Percentiles rank a stretch among this genome's conserved stretches.
Evolutionary conservation across 805 yeast genomes (phyloP).

Genomic region (Saccharomycopsis fermentans): DNA sequence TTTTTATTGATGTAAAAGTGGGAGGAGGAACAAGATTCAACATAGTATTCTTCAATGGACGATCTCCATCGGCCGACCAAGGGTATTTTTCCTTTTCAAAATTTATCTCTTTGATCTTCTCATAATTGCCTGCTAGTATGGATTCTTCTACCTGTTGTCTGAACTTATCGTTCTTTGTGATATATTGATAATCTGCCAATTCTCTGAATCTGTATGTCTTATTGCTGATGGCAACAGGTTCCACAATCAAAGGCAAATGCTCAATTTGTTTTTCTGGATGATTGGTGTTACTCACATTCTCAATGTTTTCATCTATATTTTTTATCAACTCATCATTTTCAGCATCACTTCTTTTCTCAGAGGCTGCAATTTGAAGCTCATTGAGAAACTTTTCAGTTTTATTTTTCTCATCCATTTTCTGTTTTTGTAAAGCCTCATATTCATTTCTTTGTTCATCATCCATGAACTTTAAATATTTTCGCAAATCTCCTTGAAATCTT

Average conservation of each 20-base stretch:
- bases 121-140: conserved; percentile 33
- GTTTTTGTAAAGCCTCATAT: neutral
- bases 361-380: conserved; percentile 20
- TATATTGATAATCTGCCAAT: conserved; percentile 78
- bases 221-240: conserved; percentile 59
- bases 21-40: conserved; percentile 78
- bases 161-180: conserved; percentile 47
- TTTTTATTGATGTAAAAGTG: conserved; percentile 59
- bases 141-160: conserved; percentile 32
- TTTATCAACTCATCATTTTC: conserved; percentile 31
- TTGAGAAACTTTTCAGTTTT: conserved; percentile 14
- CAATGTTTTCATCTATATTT: conserved; percentile 40
- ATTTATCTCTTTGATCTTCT: conserved; percentile 31
- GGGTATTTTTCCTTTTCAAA: conserved; percentile 20
- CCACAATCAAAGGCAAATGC: conserved; percentile 29
- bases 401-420: conserved; percentile 3
- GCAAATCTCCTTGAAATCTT: conserved; percentile 13
- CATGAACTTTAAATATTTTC: conserved; percentile 5
- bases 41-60: conserved; percentile 2
- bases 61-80: conserved; percentile 13
- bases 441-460: neutral
- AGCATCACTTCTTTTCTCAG: conserved; percentile 28
- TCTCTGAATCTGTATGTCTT: conserved; percentile 70
- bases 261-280: neutral
- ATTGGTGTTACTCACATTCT: conserved; percentile 30